Conservation (phyloP, 805 yeast species). For the Teunomyces cretensis region DNA sequence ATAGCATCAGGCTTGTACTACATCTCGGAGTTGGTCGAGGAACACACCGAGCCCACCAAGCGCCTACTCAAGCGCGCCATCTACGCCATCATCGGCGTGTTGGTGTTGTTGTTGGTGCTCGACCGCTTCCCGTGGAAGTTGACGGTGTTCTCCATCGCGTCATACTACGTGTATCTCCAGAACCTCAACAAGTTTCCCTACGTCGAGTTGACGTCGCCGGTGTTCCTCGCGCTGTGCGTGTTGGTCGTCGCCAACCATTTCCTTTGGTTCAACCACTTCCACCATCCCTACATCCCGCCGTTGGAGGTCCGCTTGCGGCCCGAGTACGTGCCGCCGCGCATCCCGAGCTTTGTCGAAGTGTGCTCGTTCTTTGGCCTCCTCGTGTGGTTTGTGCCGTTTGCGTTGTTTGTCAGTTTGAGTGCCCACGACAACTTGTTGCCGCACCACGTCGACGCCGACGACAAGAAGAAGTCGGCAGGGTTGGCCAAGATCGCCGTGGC, state of each 20-base stretch:
- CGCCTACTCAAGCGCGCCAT: slow-evolving; percentile 65
- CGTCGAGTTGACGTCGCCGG: slow-evolving; percentile 69
- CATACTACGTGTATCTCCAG: slow-evolving; percentile 73
- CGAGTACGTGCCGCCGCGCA: slow-evolving; percentile 58
- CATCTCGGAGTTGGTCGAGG: slow-evolving; percentile 89
- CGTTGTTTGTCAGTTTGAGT: slow-evolving; percentile 85
- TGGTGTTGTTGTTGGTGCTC: slow-evolving; percentile 58
- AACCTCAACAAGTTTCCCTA: slow-evolving; percentile 83
- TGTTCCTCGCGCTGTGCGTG: slow-evolving; percentile 67
- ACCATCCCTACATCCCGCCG: slow-evolving; percentile 70
- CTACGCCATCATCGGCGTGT: slow-evolving; percentile 54
- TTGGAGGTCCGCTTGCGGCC: slow-evolving; percentile 58
- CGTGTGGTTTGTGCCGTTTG: slow-evolving; percentile 92
- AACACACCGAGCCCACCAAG: slow-evolving; percentile 83
- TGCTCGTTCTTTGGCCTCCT: slow-evolving; percentile 94
- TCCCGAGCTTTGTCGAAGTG: slow-evolving; percentile 83
- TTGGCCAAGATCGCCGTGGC: slow-evolving; percentile 67
- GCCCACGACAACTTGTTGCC: slow-evolving; percentile 92
- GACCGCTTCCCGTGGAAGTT: slow-evolving; percentile 79
- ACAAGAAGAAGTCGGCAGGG: slow-evolving; percentile 46
- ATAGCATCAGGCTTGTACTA: slow-evolving; percentile 92
- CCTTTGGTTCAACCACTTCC: slow-evolving; percentile 86
- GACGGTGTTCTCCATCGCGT: slow-evolving; percentile 63
- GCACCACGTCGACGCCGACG: slow-evolving; percentile 29
- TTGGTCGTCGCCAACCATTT: slow-evolving; percentile 80